phyloP scores from a whole-genome alignment of 192 early-diverging fungal species.

The Linnemannia elongata region DNA sequence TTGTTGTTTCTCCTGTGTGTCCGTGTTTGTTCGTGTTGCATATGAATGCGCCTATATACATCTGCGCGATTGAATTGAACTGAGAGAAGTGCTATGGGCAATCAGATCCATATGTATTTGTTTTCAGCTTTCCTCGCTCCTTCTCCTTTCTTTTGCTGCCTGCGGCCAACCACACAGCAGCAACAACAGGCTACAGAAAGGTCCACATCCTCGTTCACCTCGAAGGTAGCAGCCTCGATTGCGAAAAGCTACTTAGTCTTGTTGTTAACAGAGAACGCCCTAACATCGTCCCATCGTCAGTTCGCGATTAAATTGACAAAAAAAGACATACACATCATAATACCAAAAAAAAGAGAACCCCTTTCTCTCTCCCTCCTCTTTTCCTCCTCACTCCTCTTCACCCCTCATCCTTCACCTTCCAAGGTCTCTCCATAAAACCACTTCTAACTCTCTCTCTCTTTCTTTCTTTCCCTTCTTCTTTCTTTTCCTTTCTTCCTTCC shows the following conservation, averaged over 20 bases:
- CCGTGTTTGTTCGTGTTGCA: not conserved
- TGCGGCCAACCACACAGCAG: too few species aligned
- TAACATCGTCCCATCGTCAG: not conserved
- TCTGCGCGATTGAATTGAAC: not conserved
- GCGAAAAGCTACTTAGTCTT: not conserved
- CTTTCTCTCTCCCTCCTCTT: not conserved
- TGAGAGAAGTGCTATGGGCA: too few species aligned
- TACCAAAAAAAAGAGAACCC: not conserved
- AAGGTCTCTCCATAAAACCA: constrained; percentile 2
- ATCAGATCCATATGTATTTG: too few species aligned
- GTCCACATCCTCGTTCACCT: too few species aligned
- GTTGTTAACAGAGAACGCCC: not conserved
- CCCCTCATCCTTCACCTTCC: not conserved
- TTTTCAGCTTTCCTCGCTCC: too few species aligned
- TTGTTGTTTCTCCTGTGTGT: not conserved
- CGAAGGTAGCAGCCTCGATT: not conserved
- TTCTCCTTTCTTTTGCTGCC: too few species aligned
- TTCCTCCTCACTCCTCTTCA: not conserved
- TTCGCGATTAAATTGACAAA: not conserved
- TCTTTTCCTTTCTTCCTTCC: not conserved
- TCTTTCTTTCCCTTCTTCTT: not conserved
- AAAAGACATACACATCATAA: not conserved
- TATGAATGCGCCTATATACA: not conserved
- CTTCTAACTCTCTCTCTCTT: not conserved
- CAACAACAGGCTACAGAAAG: too few species aligned